Evolutionary conservation across 2,329 filamentous ascomycete species (phyloP), one percentile per base, ranked within the genome.

Genomic region (Phialocephala sp.): DNA sequence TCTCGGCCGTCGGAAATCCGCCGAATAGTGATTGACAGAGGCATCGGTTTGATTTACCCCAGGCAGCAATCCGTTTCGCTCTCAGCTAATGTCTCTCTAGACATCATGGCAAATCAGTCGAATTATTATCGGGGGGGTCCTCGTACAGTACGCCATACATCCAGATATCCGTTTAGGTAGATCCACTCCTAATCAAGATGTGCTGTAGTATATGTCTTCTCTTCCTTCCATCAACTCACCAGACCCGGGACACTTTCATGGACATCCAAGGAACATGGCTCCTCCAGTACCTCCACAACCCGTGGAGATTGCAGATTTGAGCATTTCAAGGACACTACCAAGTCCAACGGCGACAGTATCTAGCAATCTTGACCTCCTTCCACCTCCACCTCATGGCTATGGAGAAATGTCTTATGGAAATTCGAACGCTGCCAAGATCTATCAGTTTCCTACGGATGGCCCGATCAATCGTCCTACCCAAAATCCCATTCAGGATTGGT

Each of bases 401-500:
- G 68, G 68, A 64, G 74, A 74, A 36, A 55, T 68, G 5, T 47
- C 65, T 32, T 72, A 68, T 71, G 71, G 62, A 65, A 65, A 68
- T 22, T 57, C 69, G 11, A 69, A 62, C 41, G 62, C 69, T 55
- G 50, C 67, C 9, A 71, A 68, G 59, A 66, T 68, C 24, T 68
- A 69, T 27, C 70, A 71, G 57, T 32, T 68, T 41, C 67, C 65
- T 12, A 45, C 64, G 50, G 70, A 75, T 47, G 59, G 36, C 24
- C 72, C 68, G 45, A 41, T 11, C 47, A 71, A 72, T 50, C 64
- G 57, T 35, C 61, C 68, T 39, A 47, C 62, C 52, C 72, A 76
- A 59, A 67, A 73, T 68, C 73, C 74, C 4, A 62, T 76, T 27
- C n/a, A 65, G 8, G 67, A 71, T 62, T 83, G 80, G 76, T 82